Base-by-base conservation (phyloP, 768 basidiomycete species). In the Hydnomerulius pinastri region DNA sequence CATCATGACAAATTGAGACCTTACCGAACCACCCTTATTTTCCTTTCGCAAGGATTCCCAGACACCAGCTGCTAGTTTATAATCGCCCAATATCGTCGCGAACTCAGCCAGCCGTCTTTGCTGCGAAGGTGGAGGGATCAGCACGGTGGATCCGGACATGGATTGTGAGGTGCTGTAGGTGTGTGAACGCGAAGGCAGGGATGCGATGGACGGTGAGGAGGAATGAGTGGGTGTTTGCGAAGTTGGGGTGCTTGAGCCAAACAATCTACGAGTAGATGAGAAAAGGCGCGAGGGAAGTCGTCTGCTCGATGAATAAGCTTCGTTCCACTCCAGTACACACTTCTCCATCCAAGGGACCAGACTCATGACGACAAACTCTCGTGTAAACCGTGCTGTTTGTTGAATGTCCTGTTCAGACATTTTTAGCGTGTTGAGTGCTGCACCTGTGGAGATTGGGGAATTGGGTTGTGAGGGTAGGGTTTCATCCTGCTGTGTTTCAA, bases 301-400 rank as follows among this genome's bases (percentile, higher is more conserved):
- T 44, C 87, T 81, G 12, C 84, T 86, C 6, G 87, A 87, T 4
- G 82, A 81, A 67, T 86, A 89, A 77, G 76, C 76, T 73, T 98
- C 95, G 64, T 97, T 98, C 92, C 94, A 96, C 55, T 96, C 91
- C 39, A 92, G 58, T 5, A 95, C 89, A 66, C 86, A 87, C 61
- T 87, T 91, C 71, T 98, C 96, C 92, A 98, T 95, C 91, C 91
- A 98, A 1, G 95, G 95, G 3, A 98, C 67, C 38, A 98, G 69
- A 62, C 90, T 94, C 83, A 90, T 92, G 10, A 86, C 84, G 4
- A 92, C 77, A 58, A 98, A 87, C 67, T 97, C 95, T 38, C 93
- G 80, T 9, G 91, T 79, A 60, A 98, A 92, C 46, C 82, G 80
- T 0, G 84, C 83, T 6, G 85, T 80, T 57, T 83, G 79, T 46